A percentile compares a stretch with the other conserved stretches of the same genome.
These are phyloP conservation scores for Raffaelea deltoideospora DNA, from an alignment of 2,329 filamentous ascomycete genomes.

Conservation along the genomic window DNA sequence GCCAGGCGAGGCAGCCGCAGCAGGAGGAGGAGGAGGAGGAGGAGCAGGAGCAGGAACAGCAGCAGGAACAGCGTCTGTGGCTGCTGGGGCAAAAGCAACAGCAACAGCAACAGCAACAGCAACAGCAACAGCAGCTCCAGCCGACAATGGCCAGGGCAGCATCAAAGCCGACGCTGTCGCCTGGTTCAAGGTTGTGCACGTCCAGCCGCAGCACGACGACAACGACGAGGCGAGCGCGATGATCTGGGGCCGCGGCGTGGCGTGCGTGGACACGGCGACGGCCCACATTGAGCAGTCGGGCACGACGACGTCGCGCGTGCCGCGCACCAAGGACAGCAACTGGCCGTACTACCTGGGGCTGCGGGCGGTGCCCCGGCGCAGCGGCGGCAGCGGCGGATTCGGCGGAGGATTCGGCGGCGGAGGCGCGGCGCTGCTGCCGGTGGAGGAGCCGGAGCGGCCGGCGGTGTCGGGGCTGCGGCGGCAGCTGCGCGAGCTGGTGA, in stretches of 20 bases:
- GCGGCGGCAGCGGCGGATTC: constrained; percentile 15
- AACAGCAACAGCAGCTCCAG: no score
- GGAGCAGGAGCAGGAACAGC: no score
- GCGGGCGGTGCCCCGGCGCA: constrained; percentile 44
- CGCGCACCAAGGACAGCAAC: constrained; percentile 56
- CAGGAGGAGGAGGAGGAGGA: no score
- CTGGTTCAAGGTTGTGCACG: constrained; percentile 84
- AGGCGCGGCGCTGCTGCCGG: constrained; percentile 21
- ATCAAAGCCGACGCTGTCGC: constrained; percentile 54
- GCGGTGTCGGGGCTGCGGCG: constrained; percentile 44
- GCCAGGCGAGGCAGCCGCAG: background rate
- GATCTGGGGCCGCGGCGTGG: constrained; percentile 65
- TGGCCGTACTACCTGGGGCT: constrained; percentile 87
- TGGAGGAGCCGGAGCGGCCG: constrained; percentile 27
- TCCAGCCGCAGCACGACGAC: constrained; percentile 37
- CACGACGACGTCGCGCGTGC: constrained; percentile 67
- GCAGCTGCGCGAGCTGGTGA: constrained; percentile 68
- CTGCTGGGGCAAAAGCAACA: no score
- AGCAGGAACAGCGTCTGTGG: no score
- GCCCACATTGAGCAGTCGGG: constrained; percentile 89
- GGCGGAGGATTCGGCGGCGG: constrained; percentile 17
- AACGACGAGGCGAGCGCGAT: constrained; percentile 44
- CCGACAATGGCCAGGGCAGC: no score
- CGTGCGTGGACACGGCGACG: constrained; percentile 69
- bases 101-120: no score